phyloP scores from a whole-genome alignment of 129 eudicot species.

The Flaveria ramosissima region DNA sequence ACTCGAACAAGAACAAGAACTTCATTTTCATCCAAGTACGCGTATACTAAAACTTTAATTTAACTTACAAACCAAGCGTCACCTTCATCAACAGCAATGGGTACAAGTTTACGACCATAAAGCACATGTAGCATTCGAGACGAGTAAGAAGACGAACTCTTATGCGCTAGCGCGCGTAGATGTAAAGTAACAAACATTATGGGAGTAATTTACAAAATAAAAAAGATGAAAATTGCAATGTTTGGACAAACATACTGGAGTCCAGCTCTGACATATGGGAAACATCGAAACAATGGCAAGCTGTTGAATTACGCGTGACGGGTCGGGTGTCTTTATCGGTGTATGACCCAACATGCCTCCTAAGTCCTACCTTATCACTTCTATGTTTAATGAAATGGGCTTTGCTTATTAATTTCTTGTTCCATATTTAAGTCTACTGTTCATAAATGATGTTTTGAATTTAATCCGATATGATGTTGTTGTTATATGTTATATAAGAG shows the following conservation, averaged over 20 bases:
- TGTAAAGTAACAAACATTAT: too few species aligned
- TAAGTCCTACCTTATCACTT: neutral
- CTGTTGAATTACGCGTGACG: constrained; percentile 27
- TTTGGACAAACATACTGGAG: constrained; percentile 13
- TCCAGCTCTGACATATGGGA: constrained; percentile 11
- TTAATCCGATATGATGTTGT: too few species aligned
- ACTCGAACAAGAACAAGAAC: neutral
- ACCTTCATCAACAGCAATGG: neutral
- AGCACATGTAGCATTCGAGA: neutral
- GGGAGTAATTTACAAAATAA: neutral
- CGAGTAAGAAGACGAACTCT: neutral
- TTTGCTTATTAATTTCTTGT: constrained; percentile 9
- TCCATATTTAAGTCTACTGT: constrained; percentile 1
- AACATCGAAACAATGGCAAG: constrained; percentile 14
- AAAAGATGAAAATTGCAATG: neutral
- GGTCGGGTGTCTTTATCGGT: constrained; percentile 20
- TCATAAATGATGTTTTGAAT: neutral
- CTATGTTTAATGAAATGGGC: constrained; percentile 12
- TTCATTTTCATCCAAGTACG: neutral
- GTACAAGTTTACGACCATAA: neutral
- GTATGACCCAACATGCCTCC: constrained; percentile 19
- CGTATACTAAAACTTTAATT: neutral
- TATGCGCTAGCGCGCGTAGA: too few species aligned
- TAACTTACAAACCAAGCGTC: neutral
- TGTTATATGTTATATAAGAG: too few species aligned